Base-by-base conservation (phyloP, 2,329 filamentous ascomycete genomes). In the Endothia cerciana region DNA sequence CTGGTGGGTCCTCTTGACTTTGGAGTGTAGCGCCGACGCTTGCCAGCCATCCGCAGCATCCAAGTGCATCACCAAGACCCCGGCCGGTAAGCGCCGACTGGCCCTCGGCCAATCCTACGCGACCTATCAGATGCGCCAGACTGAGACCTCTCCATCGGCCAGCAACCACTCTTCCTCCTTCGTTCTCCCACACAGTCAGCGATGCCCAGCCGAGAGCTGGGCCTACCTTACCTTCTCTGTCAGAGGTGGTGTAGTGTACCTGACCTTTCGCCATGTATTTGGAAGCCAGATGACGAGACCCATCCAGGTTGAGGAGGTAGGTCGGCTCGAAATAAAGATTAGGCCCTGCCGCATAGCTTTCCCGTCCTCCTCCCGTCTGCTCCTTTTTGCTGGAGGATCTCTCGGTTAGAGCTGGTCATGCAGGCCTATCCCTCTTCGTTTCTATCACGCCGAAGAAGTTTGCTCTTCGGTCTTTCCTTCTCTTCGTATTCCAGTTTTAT, bases 11-110 rank as follows among this genome's bases (percentile, higher is more conserved):
- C 71, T 72, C 72, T 72, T 75, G 75, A 76, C 72, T 76, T 63
- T 56, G 76, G 75, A 78, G 77, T 75, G 76, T 76, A 78, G 77
- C 76, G 77, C 78, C 61, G 58, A 58, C 61, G 51, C 61, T 38
- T 45, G 25, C 51, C 77, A 79, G 74, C 79, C 77, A 78, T 77
- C 77, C 77, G 75, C 77, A 75, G 77, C 74, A 56, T 22, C 22
- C 25, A 36, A 49, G 15, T 65, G 63, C 63, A 74, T 73, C 74
- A 74, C 69, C 67, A 70, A 68, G 74, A 77, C 79, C 79, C 73
- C 72, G 77, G 73, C 76, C 76, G 73, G 75, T 81, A 82, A 81
- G 80, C 80, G 80, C 80, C 80, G 76, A 81, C 77, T 82, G 80
- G 80, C 72, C 75, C 74, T 74, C 74, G 73, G 72, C 72, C 72